A percentile compares a stretch with the other conserved stretches of the same genome.
phyloP scores from a whole-genome alignment of 371 early-diverging fungal genomes.

The Mycotypha africana region DNA sequence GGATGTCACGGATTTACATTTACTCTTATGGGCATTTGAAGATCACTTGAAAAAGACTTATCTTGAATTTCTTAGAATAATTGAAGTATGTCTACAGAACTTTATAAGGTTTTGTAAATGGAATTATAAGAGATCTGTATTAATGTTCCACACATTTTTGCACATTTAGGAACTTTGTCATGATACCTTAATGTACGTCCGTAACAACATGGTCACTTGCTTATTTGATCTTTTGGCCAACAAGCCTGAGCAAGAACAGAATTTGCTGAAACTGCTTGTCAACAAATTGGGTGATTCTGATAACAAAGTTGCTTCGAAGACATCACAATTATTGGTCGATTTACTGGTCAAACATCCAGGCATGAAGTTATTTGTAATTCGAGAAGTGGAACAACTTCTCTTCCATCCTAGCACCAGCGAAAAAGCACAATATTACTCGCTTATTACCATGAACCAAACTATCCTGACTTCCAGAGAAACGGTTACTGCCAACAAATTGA shows the following conservation, averaged over 20 bases:
- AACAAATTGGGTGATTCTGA: slow-evolving; percentile 95
- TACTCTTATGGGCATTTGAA: slow-evolving; percentile 90
- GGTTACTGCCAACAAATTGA: slow-evolving; percentile 75
- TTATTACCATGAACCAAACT: slow-evolving; percentile 89
- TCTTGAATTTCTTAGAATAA: slow-evolving; percentile 77
- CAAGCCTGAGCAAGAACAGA: slow-evolving; percentile 96
- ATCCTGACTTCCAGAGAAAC: slow-evolving; percentile 68
- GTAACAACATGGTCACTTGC: slow-evolving; percentile 69
- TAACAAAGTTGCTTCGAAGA: slow-evolving; percentile 81
- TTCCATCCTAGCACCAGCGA: slow-evolving; percentile 65
- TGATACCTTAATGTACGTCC: slow-evolving; percentile 81
- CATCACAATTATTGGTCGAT: slow-evolving; percentile 70
- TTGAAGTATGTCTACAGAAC: slow-evolving; percentile 62
- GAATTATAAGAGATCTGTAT: neutral
- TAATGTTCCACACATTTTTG: neutral
- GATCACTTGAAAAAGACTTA: slow-evolving; percentile 87
- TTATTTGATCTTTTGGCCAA: slow-evolving; percentile 71
- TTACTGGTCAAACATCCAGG: slow-evolving; percentile 74
- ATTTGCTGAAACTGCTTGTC: slow-evolving; percentile 82
- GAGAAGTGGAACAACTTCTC: slow-evolving; percentile 82
- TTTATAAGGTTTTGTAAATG: too few relatives aligned
- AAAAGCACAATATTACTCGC: slow-evolving; percentile 82
- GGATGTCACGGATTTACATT: slow-evolving; percentile 61
- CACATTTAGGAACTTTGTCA: slow-evolving; percentile 58
- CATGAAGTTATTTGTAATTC: slow-evolving; percentile 85